These are phyloP conservation scores for Fusarium sp. DNA, from an alignment of 2,329 filamentous ascomycete genomes.

Conservation along the genomic window DNA sequence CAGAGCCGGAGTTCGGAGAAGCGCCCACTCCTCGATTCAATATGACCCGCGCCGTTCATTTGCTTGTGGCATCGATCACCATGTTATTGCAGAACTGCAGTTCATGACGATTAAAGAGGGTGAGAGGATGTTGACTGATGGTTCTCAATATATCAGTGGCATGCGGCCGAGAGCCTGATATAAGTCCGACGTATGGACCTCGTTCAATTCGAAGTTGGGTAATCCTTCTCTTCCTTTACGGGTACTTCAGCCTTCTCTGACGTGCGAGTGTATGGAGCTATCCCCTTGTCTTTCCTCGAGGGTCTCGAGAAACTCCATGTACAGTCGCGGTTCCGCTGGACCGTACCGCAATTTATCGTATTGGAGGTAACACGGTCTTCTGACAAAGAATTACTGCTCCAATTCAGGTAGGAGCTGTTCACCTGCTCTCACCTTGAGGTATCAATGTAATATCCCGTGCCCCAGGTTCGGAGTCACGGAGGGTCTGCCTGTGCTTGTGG, in stretches of 20 bases:
- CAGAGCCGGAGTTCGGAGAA: conserved; percentile 44
- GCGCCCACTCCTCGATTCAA: conserved; percentile 32
- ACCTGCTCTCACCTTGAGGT: conserved; percentile 21
- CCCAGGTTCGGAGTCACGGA: conserved; percentile 37
- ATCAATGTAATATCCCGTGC: conserved; percentile 22
- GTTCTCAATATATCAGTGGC: neutral
- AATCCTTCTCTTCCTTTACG: conserved; percentile 13
- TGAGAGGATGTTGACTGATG: neutral
- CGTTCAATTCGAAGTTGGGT: neutral
- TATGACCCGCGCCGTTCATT: conserved; percentile 27
- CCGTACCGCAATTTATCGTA: conserved; percentile 41
- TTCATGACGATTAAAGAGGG: neutral
- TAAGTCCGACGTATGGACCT: neutral
- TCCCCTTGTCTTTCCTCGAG: conserved; percentile 16
- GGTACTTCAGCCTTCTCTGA: conserved; percentile 23
- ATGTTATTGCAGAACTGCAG: neutral
- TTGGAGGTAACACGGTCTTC: conserved; percentile 10
- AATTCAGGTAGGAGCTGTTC: neutral
- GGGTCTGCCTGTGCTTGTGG: conserved; percentile 20
- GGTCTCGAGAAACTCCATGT: conserved; percentile 17
- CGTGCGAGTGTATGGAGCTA: conserved; percentile 17
- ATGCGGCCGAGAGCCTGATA: neutral
- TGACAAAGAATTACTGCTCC: neutral
- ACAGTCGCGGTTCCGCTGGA: conserved; percentile 43
- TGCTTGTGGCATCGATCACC: conserved; percentile 14